These are phyloP conservation scores for Leccinum variicolor DNA, from an alignment of 768 basidiomycete species.

Conservation along the genomic window DNA sequence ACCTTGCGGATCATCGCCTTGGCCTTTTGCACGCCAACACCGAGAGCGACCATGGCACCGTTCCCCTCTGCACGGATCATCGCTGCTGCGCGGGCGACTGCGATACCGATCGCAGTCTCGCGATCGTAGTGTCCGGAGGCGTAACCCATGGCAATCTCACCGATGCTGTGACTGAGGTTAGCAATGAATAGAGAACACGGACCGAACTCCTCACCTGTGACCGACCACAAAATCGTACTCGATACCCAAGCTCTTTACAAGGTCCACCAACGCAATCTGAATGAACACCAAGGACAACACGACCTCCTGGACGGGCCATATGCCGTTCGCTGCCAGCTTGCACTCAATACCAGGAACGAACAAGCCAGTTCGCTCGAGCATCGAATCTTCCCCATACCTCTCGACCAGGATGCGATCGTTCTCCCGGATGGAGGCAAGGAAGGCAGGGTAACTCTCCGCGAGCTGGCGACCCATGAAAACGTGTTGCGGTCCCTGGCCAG, in stretches of 20 bases:
- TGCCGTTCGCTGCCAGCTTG: constrained; percentile 20
- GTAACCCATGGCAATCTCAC: constrained; percentile 38
- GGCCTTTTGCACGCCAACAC: constrained; percentile 32
- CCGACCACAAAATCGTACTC: constrained; percentile 34
- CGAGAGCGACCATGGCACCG: constrained; percentile 35
- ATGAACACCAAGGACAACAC: constrained; percentile 33
- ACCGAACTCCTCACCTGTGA: constrained; percentile 23
- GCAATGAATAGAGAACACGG: not conserved
- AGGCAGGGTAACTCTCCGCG: constrained; percentile 29
- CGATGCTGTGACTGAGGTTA: constrained; percentile 20
- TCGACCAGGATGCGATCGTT: constrained; percentile 32
- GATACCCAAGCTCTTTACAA: constrained; percentile 31
- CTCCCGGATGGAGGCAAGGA: constrained; percentile 28
- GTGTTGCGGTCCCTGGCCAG: constrained; percentile 37
- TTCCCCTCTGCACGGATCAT: constrained; percentile 35
- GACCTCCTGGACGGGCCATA: constrained; percentile 34
- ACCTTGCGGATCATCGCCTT: constrained; percentile 33
- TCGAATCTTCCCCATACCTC: constrained; percentile 25
- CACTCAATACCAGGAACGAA: constrained; percentile 29
- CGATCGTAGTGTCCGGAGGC: constrained; percentile 36
- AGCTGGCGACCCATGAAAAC: constrained; percentile 36
- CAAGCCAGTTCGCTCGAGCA: constrained; percentile 33
- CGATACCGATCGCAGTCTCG: constrained; percentile 33
- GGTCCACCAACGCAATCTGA: constrained; percentile 32
- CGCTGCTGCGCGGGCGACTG: constrained; percentile 34